Evolutionary conservation across 768 basidiomycete genomes (phyloP), one percentile per base, ranked within the genome.

Genomic region (Suillus alpinus): DNA sequence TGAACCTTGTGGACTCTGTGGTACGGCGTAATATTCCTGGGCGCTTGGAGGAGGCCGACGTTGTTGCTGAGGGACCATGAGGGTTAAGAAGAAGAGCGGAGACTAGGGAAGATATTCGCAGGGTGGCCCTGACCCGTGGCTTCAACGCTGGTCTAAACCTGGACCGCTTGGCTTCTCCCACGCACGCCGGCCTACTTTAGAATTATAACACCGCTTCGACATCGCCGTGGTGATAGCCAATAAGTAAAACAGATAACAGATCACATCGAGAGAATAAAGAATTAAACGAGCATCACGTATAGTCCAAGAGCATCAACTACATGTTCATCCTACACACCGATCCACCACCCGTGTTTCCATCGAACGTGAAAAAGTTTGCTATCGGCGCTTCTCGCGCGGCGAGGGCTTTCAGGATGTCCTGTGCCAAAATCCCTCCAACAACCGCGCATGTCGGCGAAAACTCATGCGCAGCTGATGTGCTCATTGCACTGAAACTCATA

Each of bases 361-460:
- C 93, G 62, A 96, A 95, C 4, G 86, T 81, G 64, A 95, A 88
- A 63, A 97, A 88, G 73, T 99, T 99, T 56, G 91, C 90, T 64
- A 97, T 89, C 4, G 96, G 96, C 31, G 91, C 86, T 68, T 98
- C 97, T 56, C 94, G 88, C 59, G 89, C 92, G 59, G 89, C 91
- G 41, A 98, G 81, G 0, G 93, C 86, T 72, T 97, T 95, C 43
- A 99, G 79, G 56, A 98, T 89, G 71, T 99, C 97, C 73, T 98
- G 97, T 1, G 88, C 95, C 14, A 98, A 78, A 76, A 98, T 84
- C 26, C 97, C 97, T 31, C 97, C 97, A 41, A 99, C 81, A 39
- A 99, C 91, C 1, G 97, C 97, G 71, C 94, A 93, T 1, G 94
- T 88, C 0, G 97, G 94, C 0, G 94, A 89, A 76, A 98, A 93